phyloP scores from a whole-genome alignment of 805 yeast genomes.

The Kodamaea hsintzibuensis region DNA sequence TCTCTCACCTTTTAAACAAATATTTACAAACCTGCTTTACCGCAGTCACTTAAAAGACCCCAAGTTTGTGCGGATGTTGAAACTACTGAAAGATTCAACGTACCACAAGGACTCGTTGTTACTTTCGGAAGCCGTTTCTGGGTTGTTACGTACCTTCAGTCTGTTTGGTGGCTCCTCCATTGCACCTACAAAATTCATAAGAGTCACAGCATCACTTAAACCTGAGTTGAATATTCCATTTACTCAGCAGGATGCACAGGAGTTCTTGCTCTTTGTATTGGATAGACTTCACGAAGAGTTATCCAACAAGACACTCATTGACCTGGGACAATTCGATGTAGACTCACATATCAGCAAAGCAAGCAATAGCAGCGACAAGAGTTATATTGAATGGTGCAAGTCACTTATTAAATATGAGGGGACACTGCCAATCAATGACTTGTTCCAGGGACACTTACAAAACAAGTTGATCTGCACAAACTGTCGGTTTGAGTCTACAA shows the following conservation, averaged over 20 bases:
- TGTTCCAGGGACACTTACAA: constrained; percentile 74
- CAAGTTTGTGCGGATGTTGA: constrained; percentile 25
- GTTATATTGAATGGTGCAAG: constrained; percentile 64
- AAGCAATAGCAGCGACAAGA: constrained; percentile 36
- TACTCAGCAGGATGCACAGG: constrained; percentile 84
- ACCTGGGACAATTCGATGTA: constrained; percentile 10
- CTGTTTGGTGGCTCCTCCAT: constrained; percentile 60
- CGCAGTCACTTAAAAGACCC: constrained; percentile 43
- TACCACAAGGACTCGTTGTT: constrained; percentile 21
- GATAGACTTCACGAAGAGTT: constrained; percentile 73
- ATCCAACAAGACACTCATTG: constrained; percentile 22
- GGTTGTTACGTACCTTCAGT: constrained; percentile 57
- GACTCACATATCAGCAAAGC: constrained; percentile 28
- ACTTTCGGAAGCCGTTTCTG: constrained; percentile 52
- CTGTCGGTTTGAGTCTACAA: constrained; percentile 62
- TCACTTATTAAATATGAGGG: constrained; percentile 55
- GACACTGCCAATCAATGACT: constrained; percentile 61
- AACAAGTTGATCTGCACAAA: constrained; percentile 61
- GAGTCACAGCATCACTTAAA: constrained; percentile 50
- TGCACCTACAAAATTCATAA: constrained; percentile 64
- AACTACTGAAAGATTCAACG: constrained; percentile 16
- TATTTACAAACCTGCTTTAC: constrained; percentile 50
- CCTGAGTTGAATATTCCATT: constrained; percentile 70
- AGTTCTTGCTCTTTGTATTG: constrained; percentile 63
- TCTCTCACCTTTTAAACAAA: constrained; percentile 45